phyloP scores from a whole-genome alignment of 2,329 filamentous ascomycete genomes.

The Sporothrix phasma region DNA sequence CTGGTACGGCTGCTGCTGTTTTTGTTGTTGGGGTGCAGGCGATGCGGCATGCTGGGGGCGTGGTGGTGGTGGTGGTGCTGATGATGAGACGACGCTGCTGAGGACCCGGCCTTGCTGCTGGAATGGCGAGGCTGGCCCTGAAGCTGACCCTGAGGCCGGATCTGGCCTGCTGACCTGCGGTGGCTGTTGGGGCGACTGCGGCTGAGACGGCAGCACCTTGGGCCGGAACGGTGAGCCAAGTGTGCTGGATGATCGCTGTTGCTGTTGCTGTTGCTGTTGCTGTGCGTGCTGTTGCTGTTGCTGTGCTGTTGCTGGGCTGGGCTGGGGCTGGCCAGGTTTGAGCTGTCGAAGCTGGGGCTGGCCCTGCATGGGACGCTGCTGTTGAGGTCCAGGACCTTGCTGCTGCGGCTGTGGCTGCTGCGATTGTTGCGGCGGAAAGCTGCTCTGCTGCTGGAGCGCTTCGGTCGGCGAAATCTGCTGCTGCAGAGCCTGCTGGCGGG shows the following conservation, averaged over 20 bases:
- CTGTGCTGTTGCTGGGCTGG: background rate
- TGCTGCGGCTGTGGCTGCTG: background rate
- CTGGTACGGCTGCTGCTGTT: background rate
- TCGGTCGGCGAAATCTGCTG: constrained; percentile 15
- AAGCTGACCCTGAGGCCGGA: background rate
- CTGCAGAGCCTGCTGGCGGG: constrained; percentile 12
- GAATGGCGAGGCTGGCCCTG: background rate
- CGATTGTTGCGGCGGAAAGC: background rate
- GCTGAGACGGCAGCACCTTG: background rate
- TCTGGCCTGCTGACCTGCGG: no score
- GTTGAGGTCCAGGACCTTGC: background rate
- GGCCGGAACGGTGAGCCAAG: background rate
- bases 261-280: background rate
- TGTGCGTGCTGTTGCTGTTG: no score
- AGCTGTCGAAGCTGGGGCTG: background rate
- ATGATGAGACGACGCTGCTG: background rate
- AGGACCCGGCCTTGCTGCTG: background rate
- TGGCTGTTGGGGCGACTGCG: background rate
- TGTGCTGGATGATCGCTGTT: background rate
- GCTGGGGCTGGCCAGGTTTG: background rate
- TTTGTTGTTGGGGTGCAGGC: background rate
- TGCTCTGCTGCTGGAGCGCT: background rate
- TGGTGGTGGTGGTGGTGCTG: background rate
- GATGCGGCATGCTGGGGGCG: background rate
- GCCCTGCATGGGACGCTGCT: background rate